Conservation (phyloP, 2,329 filamentous ascomycete genomes). For the Cytospora piceicola region DNA sequence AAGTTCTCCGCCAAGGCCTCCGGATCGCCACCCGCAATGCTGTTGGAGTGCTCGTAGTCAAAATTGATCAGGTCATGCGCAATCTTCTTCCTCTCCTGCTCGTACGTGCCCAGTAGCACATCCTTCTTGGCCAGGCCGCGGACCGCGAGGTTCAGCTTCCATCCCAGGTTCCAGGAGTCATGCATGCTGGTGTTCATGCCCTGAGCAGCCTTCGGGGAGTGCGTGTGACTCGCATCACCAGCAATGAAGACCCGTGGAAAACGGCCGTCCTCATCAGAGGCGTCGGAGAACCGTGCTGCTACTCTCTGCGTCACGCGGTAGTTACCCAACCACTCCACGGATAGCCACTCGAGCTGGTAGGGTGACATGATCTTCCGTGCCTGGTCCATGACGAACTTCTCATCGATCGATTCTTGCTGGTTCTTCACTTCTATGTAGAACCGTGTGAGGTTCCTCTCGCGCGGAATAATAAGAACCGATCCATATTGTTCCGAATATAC, state of each 20-base stretch:
- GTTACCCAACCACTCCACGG: constrained; percentile 71
- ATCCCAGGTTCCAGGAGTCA: constrained; percentile 64
- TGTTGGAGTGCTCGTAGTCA: constrained; percentile 61
- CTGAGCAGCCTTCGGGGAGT: constrained; percentile 73
- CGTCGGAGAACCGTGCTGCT: constrained; percentile 69
- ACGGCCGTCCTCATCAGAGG: constrained; percentile 31
- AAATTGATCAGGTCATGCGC: constrained; percentile 64
- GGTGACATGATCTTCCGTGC: constrained; percentile 64
- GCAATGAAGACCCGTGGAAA: constrained; percentile 66
- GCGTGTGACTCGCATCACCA: constrained; percentile 72
- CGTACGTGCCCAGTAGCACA: constrained; percentile 62
- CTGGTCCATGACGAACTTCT: constrained; percentile 72
- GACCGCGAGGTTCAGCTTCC: constrained; percentile 56
- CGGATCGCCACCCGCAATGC: constrained; percentile 64
- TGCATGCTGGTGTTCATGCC: constrained; percentile 67
- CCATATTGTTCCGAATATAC: constrained; percentile 69
- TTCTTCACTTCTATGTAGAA: constrained; percentile 62
- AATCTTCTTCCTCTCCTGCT: constrained; percentile 65
- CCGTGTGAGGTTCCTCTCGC: constrained; percentile 73
- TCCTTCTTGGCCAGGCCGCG: constrained; percentile 58
- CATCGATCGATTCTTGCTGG: constrained; percentile 46
- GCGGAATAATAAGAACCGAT: constrained; percentile 72
- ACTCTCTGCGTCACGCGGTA: constrained; percentile 74
- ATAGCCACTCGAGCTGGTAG: constrained; percentile 60
- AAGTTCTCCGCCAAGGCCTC: constrained; percentile 70